Evolutionary conservation across 208 protist species (phyloP).

Genomic region (Herpetomonas muscarum): DNA sequence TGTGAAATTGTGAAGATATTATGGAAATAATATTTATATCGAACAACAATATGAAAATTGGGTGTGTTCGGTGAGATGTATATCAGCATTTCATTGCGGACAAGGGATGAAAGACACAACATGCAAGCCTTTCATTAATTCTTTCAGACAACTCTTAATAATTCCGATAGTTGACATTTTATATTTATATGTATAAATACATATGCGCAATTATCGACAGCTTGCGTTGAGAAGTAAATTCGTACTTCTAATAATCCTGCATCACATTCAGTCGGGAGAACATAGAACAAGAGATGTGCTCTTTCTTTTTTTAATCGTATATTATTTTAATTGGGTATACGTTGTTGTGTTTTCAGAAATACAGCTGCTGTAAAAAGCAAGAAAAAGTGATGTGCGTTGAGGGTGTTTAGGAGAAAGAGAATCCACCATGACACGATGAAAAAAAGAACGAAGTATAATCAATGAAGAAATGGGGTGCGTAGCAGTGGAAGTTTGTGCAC

Average conservation of each 20-base stretch:
- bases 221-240: neutral
- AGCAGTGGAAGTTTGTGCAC: no score
- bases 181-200: conserved; percentile 4
- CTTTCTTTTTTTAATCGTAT: neutral
- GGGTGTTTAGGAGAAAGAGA: neutral
- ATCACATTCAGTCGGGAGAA: neutral
- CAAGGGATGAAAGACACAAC: neutral
- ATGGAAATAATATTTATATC: conserved; percentile 17
- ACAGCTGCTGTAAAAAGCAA: neutral
- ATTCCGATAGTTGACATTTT: no score
- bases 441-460: conserved; percentile 4
- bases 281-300: neutral
- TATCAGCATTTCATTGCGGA: neutral
- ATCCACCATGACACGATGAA: neutral
- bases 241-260: neutral
- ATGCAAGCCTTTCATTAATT: no score
- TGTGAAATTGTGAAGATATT: conserved; percentile 1
- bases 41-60: conserved; percentile 7
- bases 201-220: neutral
- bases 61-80: conserved; percentile 1
- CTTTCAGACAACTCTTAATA: no score
- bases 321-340: neutral
- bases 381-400: neutral
- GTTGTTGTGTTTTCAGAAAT: neutral
- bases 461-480: conserved; percentile 15